Base-by-base conservation (phyloP, 805 yeast genomes). In the Pichia phayaonensis region DNA sequence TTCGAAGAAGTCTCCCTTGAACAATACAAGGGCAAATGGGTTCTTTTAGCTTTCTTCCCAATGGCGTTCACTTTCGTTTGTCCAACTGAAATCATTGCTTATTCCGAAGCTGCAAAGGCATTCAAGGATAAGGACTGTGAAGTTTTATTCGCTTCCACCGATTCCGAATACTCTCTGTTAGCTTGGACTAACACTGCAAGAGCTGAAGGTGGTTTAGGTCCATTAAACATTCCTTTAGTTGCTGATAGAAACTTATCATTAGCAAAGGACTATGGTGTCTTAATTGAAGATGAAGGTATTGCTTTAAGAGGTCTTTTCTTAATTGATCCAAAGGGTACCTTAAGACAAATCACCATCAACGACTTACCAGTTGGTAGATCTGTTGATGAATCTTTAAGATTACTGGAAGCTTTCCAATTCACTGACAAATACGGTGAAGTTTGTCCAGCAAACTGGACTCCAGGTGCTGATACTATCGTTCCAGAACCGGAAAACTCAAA, bases 311-410 rank as follows among this genome's bases (percentile, higher is more conserved):
- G 99, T 73, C 84, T 92, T 75, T 94, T 94, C 79, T 75, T 94
- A 75, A 94, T 94, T 66, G 98, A 94, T 79, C 98, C 98, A 71
- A 80, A 84, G 74, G 97, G 97, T 65, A 72, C 72, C 63, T 81
- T 94, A 65, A 89, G 98, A 85, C 99, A 94, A 79, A 79, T 86
- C 76, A 92, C 98, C 75, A 79, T 94, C 80, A 94, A 94, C 81
- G 98, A 94, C 74, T 85, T 92, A 72, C 97, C 99, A 72, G 99
- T 94, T 62, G 99, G 99, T 72, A 90, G 99, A 81, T 86, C 87
- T 67, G 99, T 94, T 61, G 97, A 90, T 60, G 99, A 94, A 82
- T 86, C 97, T 60, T 79, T 89, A 69, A 90, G 99, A 84, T 82
- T 94, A 69, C 81, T 94, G 58, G 98, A 94, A 72, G 99, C 97